Base-by-base conservation (phyloP, 176 grass and related monocot genomes). In the Triticum turgidum region DNA sequence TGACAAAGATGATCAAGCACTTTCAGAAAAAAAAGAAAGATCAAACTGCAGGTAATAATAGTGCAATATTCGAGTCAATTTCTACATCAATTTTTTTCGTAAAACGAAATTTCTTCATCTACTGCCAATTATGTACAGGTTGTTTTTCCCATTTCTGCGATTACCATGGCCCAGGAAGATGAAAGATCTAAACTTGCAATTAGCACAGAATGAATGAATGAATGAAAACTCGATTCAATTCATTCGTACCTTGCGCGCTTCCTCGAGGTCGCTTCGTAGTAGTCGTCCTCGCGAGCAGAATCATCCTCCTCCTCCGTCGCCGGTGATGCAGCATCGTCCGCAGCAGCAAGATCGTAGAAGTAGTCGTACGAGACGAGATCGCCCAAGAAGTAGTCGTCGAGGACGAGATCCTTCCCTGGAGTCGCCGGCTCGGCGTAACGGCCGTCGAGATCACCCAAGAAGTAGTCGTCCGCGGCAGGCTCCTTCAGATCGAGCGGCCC, bases 181-280 rank as follows among this genome's bases (percentile, higher is more conserved):
- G 14, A 14, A 29, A 17, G 0, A 52, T 52, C 14, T 52, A 69
- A 35, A 7, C 45, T 12, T 2, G 42, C 2, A 42, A 33, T 45
- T 47, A 42, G 72, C 24, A 10, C 72, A 1, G 1, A 2, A 47
- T 47, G 38, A 75, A 75, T 51, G 42, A 75, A 75, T 11, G 72
- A 75, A 42, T 15, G 70, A 45, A 73, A 9, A 76, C 25, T 72
- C 37, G 11, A 72, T 72, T 76, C 1, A 47, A 21, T 51, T 84
- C 82, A 89, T 18, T 80, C 82, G 61, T 85, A 85, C 88, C 82
- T 86, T 75, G 83, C 78, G 37, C 78, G 83, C 62, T 86, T 89
- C 70, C 78, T 77, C 83, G 88, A 69, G 69, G 61, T 0, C 6
- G 20, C 27, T 45, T 70, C 37, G 69, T 69, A 34, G 69, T 80